phyloP scores from a whole-genome alignment of 1,284 basidiomycete genomes.

The Microbotryomycetes sp. region DNA sequence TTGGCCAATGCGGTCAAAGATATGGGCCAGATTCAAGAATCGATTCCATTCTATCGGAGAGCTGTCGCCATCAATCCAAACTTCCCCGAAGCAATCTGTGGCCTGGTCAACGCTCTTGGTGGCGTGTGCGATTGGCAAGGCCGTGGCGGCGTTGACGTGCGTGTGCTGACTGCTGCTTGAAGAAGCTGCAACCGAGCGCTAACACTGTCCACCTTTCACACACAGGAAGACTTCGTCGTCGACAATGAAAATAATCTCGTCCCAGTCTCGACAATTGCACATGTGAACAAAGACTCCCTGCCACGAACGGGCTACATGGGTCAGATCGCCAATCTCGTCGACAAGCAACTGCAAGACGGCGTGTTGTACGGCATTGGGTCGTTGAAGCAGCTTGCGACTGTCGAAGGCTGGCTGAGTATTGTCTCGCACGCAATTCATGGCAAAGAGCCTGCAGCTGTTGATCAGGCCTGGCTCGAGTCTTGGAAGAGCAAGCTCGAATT shows the following conservation, averaged over 20 bases:
- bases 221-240: constrained; percentile 29
- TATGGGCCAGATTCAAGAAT: constrained; percentile 49
- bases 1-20: constrained; percentile 58
- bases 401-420: constrained; percentile 50
- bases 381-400: constrained; percentile 41
- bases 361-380: constrained; percentile 46
- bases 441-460: constrained; percentile 2
- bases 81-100: constrained; percentile 56
- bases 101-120: constrained; percentile 51
- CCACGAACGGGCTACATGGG: constrained; percentile 47
- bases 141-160: constrained; percentile 42
- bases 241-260: constrained; percentile 8
- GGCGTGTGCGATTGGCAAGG: constrained; percentile 56
- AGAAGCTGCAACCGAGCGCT: constrained; percentile 6
- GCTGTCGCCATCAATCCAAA: constrained; percentile 53
- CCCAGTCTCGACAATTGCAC: not conserved
- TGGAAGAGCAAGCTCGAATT: constrained; percentile 43
- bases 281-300: not conserved
- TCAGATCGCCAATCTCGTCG: constrained; percentile 49
- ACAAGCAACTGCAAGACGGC: constrained; percentile 49
- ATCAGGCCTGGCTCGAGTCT: constrained; percentile 37
- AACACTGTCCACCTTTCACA: not conserved
- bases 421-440: constrained; percentile 37
- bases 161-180: constrained; percentile 2
- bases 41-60: constrained; percentile 53